A percentile compares a stretch with the other conserved stretches of the same genome.
Conservation (phyloP, 2,329 filamentous ascomycete genomes). For the Penicillium thymicola region DNA sequence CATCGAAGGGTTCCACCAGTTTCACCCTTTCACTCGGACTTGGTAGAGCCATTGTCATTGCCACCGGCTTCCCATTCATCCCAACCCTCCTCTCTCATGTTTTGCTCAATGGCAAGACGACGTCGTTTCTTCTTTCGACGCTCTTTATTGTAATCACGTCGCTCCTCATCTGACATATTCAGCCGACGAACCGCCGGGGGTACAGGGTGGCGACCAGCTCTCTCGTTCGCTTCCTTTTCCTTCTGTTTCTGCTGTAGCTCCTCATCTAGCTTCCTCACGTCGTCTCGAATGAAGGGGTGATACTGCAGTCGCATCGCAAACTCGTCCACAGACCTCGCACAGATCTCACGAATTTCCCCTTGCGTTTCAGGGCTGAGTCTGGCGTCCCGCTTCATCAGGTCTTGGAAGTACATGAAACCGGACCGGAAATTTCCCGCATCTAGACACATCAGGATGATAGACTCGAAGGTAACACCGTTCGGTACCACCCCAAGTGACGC, state of each 20-base stretch:
- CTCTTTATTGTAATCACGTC: conserved; percentile 18
- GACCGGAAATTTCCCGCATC: conserved; percentile 36
- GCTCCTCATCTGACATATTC: conserved; percentile 12
- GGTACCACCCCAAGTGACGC: conserved; percentile 53
- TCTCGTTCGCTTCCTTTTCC: not conserved
- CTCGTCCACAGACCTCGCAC: conserved; percentile 28
- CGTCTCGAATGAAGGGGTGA: conserved; percentile 27
- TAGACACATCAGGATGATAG: conserved; percentile 58
- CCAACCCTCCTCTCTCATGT: conserved; percentile 23
- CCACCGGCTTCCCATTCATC: conserved; percentile 11
- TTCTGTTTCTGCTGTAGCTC: not conserved
- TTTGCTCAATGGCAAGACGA: conserved; percentile 15
- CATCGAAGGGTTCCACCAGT: not conserved
- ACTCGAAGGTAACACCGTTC: conserved; percentile 59
- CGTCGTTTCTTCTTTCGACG: conserved; percentile 23
- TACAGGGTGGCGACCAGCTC: not conserved
- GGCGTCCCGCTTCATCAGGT: conserved; percentile 33
- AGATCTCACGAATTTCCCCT: conserved; percentile 29
- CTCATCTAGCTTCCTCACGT: conserved; percentile 7
- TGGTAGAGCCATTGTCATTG: not conserved
- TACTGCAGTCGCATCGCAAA: conserved; percentile 31
- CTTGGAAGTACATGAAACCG: conserved; percentile 39
- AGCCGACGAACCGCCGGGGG: conserved; percentile 6
- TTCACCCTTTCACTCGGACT: conserved; percentile 3
- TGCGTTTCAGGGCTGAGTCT: conserved; percentile 24